A percentile compares a stretch with the other conserved stretches of the same genome.
These are phyloP conservation scores for Calonectria pseudoturangicola DNA, from an alignment of 2,329 filamentous ascomycete genomes.

Conservation along the genomic window DNA sequence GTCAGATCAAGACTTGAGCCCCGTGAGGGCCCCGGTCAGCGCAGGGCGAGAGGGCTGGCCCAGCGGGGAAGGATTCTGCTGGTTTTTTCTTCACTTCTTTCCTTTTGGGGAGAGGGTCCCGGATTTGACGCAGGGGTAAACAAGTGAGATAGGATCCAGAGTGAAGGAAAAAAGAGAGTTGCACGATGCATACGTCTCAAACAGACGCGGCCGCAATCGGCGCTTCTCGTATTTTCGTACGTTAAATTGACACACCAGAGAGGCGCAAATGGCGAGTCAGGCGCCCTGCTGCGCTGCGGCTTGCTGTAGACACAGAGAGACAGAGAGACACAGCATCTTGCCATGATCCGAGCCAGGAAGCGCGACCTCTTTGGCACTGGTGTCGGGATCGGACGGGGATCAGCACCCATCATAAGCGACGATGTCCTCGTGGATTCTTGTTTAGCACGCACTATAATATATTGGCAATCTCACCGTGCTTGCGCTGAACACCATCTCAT, in stretches of 20 bases:
- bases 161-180: neutral
- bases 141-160: neutral
- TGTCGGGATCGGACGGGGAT: constrained; percentile 14
- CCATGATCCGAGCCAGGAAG: neutral
- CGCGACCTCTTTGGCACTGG: constrained; percentile 11
- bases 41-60: constrained; percentile 38
- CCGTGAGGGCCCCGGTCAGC: constrained; percentile 17
- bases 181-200: neutral
- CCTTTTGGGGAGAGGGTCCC: neutral
- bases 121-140: constrained; percentile 52
- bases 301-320: neutral
- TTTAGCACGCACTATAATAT: constrained; percentile 28
- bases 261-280: constrained; percentile 14
- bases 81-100: neutral
- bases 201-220: constrained; percentile 5
- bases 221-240: constrained; percentile 17
- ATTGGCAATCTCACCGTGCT: constrained; percentile 27
- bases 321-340: neutral
- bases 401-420: constrained; percentile 23
- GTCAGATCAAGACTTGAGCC: constrained; percentile 26
- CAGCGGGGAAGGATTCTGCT: constrained; percentile 42
- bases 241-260: constrained; percentile 9
- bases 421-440: constrained; percentile 9
- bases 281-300: neutral
- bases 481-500: constrained; percentile 30